A percentile compares a stretch with the other conserved stretches of the same genome.
phyloP scores from a whole-genome alignment of 495 filamentous ascomycete genomes.

The Sordaria brevicollis region DNA sequence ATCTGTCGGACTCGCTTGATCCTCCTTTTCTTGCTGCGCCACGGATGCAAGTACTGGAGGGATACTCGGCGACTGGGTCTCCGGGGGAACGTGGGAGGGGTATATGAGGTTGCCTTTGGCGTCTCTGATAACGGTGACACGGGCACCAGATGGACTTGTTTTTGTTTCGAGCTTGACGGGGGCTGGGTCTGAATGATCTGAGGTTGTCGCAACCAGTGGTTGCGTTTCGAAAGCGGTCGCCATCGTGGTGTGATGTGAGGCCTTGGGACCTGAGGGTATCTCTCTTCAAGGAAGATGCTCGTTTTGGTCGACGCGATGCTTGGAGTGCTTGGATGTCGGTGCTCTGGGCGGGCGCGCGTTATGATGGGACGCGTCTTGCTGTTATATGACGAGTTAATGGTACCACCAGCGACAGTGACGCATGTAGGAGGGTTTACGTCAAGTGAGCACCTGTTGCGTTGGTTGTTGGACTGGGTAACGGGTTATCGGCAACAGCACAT shows the following conservation, averaged over 20 bases:
- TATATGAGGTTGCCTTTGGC: slow-evolving; percentile 22
- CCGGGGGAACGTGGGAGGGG: slow-evolving; percentile 27
- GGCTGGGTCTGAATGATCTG: not conserved
- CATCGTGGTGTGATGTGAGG: not conserved
- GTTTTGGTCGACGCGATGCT: not conserved
- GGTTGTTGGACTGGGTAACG: not conserved
- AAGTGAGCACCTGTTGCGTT: not conserved
- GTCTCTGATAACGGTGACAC: slow-evolving; percentile 21
- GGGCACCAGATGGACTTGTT: slow-evolving; percentile 7
- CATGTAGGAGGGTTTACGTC: not conserved
- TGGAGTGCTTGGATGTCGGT: not conserved
- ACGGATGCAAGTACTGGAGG: slow-evolving; percentile 4
- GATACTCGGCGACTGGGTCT: slow-evolving; percentile 18
- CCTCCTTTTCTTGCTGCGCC: not conserved
- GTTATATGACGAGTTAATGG: not conserved
- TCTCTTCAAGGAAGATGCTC: not conserved
- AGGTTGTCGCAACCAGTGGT: not conserved
- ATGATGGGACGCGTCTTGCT: not conserved
- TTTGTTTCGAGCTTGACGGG: slow-evolving; percentile 14
- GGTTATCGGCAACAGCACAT: not conserved
- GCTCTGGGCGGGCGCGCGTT: not conserved
- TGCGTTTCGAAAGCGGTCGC: not conserved
- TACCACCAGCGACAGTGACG: not conserved
- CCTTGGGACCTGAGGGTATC: not conserved
- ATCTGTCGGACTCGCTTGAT: not conserved